A percentile compares a stretch with the other conserved stretches of the same genome.
Conservation (phyloP, 2,329 filamentous ascomycete genomes). For the Colletotrichum liaoningense region DNA sequence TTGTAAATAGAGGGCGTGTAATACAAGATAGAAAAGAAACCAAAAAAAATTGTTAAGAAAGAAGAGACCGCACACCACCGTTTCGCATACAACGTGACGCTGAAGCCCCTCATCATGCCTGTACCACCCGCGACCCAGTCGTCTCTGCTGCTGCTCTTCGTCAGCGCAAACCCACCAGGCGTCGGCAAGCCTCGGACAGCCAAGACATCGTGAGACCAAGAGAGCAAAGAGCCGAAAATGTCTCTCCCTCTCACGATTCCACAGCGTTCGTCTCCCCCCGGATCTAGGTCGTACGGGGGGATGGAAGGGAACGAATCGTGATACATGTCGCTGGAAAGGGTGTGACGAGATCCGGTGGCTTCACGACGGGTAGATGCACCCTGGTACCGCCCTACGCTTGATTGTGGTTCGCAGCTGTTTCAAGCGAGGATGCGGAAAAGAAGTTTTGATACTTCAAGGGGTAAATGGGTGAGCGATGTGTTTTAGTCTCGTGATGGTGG, state of each 20-base stretch:
- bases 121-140: neutral
- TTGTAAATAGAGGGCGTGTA: neutral
- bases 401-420: neutral
- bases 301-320: neutral
- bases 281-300: neutral
- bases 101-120: neutral
- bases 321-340: conserved; percentile 23
- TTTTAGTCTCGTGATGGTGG: neutral
- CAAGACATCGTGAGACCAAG: neutral
- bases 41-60: neutral
- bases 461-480: neutral
- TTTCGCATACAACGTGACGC: neutral
- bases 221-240: neutral
- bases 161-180: too few relatives aligned
- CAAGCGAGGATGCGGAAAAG: neutral
- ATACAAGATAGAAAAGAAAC: neutral
- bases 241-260: neutral
- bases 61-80: neutral
- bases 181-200: too few relatives aligned
- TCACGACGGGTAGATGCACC: neutral
- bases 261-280: neutral
- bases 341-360: conserved; percentile 30
- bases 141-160: neutral
- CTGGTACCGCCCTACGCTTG: too few relatives aligned
- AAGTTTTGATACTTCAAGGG: neutral